Evolutionary conservation across 176 grass and related monocot genomes (phyloP).

Genomic region (Triticum turgidum): DNA sequence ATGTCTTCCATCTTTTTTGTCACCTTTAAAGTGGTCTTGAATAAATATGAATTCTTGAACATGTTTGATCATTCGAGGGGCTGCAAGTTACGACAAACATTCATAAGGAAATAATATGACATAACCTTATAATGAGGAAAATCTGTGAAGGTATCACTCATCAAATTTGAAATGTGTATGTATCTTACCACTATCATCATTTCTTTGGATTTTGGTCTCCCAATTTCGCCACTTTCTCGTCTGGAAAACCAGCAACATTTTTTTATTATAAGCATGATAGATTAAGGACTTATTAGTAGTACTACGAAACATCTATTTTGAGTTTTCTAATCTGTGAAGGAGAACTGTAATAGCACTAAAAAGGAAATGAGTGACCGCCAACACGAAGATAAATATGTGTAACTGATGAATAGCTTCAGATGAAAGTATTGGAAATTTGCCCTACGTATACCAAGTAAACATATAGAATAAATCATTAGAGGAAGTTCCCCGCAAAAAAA

Average conservation of each 20-base stretch:
- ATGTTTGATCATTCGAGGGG: slow-evolving; percentile 41
- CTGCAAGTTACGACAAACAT: slow-evolving; percentile 19
- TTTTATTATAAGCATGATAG: not conserved
- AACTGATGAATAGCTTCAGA: slow-evolving; percentile 66
- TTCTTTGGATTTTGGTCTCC: slow-evolving; percentile 52
- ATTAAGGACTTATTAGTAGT: not conserved
- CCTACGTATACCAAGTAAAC: slow-evolving; percentile 28
- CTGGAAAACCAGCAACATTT: not conserved
- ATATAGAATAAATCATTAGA: not conserved
- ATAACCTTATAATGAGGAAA: not conserved
- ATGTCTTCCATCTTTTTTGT: slow-evolving; percentile 40
- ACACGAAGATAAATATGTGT: slow-evolving; percentile 89
- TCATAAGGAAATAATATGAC: not conserved
- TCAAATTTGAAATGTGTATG: not conserved
- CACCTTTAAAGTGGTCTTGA: slow-evolving; percentile 35
- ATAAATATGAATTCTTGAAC: slow-evolving; percentile 52
- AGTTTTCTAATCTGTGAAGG: slow-evolving; percentile 27
- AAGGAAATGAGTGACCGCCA: slow-evolving; percentile 76
- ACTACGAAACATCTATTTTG: not conserved
- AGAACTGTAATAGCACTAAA: slow-evolving; percentile 64
- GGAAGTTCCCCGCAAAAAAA: too few species aligned
- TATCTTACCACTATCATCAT: slow-evolving; percentile 37
- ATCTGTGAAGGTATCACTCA: not conserved
- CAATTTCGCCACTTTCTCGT: slow-evolving; percentile 61
- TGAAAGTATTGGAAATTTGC: slow-evolving; percentile 68